Base-by-base conservation (phyloP, 441 rosid genomes). In the Omphalea diandra region DNA sequence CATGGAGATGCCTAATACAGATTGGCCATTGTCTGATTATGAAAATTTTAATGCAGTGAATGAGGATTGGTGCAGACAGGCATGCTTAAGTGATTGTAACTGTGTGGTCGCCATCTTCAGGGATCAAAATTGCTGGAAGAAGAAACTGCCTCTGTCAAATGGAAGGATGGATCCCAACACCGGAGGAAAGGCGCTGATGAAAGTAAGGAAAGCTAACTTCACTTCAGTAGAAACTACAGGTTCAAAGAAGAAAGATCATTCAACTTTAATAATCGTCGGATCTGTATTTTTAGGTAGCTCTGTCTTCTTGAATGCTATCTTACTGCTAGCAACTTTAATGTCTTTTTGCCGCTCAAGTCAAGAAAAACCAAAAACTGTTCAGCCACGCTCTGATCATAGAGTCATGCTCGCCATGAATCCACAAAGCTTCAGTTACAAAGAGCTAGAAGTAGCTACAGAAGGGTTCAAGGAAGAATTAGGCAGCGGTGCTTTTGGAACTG, bases 41-140 rank as follows among this genome's bases (percentile, higher is more conserved):
- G 80, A 63, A 29, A 17, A 12, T 17, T 63, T 80, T 24, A 0
- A 1, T 1, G 61, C 70, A 50, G 49, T 31, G 33, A 36, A 7
- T 1, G 79, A 74, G 67, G 83, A 31, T 0, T 71, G 73, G 40
- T 86, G 90, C 68, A 67, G 26, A 49, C 63, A 71, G 15, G 73
- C 85, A 36, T 86, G 90, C 72, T 68, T 82, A 50, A 46, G 18
- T 4, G 90, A 86, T 58, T 86, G 90, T 69, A 54, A 70, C 29
- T 86, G 90, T 72, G 79, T 71, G 2, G 86, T 76, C 9, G 84
- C 83, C 55, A 68, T 80, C 15, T 72, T 65, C 26, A 66, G 82
- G 52, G 32, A 0, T 14, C 49, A 55, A 8, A 26, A 33, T 15
- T 86, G 90, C 31, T 84, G 78, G 83, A 86, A 81, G 81, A 84